Base-by-base conservation (phyloP, 805 yeast genomes). In the Yamadazyma sp. region DNA sequence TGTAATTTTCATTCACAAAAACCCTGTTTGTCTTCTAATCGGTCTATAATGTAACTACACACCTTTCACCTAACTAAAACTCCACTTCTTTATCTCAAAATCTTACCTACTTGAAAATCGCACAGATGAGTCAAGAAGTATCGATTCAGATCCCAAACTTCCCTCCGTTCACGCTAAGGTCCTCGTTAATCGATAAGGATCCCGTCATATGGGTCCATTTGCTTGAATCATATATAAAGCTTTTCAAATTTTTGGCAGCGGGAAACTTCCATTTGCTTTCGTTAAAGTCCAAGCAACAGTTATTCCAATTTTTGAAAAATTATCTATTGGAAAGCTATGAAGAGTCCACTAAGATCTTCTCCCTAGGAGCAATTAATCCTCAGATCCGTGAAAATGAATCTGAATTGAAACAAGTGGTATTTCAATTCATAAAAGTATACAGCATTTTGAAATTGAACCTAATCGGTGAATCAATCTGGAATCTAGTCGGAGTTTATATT, bases 191-290 rank as follows among this genome's bases (percentile, higher is more conserved):
- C 5, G 93, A 84, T 50, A 83, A 77, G 42, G 94, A 84, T 52
- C 94, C 94, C 0, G 88, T 84, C 15, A 84, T 84, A 7, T 84
- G 91, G 88, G 82, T 75, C 4, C 87, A 82, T 53, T 58, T 82
- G 14, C 56, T 84, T 12, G 86, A 81, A 45, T 75, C 75, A 3
- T 84, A 82, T 55, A 75, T 82, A 36, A 55, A 51, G 12, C 61
- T 77, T 14, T 70, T 78, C 45, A 64, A 72, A 38, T 73, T 63
- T 39, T 53, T 83, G 26, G 55, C 74, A 22, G 55, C 62, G 5
- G 61, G 62, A 23, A 46, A 68, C 7, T 36, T 60, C 5, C 39
- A 49, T 10, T 62, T 60, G 27, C 55, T 83, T 7, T 62, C 71
- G n/a, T 65, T 70, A 7, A 69, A 73, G 36, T 73, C 83, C 1